Percentiles rank a stretch among this genome's conserved stretches.
phyloP scores from a whole-genome alignment of 2,329 filamentous ascomycete genomes.

The Talaromyces sp. region DNA sequence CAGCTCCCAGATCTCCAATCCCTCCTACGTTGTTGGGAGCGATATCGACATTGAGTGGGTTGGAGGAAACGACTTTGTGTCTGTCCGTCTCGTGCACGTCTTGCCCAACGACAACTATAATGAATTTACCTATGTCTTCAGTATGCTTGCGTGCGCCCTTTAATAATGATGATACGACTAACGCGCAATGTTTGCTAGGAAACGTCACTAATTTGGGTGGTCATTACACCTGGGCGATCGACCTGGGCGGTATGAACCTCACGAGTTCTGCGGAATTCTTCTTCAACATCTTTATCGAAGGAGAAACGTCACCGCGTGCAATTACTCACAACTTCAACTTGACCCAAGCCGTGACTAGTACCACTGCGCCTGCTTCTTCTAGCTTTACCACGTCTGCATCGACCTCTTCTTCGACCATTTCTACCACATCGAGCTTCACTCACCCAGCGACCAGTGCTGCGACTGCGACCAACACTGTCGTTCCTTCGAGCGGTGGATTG shows the following conservation, averaged over 20 bases:
- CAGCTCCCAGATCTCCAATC: slow-evolving; percentile 6
- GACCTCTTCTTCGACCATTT: not conserved
- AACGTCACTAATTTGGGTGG: slow-evolving; percentile 17
- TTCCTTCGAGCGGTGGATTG: slow-evolving; percentile 1
- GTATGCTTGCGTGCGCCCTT: not conserved
- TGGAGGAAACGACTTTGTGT: slow-evolving; percentile 9
- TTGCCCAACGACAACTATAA: not conserved
- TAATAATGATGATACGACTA: not conserved
- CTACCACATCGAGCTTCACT: not conserved
- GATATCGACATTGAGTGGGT: slow-evolving; percentile 16
- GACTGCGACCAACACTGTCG: slow-evolving; percentile 6
- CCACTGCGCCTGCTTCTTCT: slow-evolving; percentile 3
- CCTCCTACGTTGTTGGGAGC: slow-evolving; percentile 7
- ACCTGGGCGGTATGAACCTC: slow-evolving; percentile 14
- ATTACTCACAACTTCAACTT: slow-evolving; percentile 14
- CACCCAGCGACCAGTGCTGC: not conserved
- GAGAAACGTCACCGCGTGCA: slow-evolving; percentile 11
- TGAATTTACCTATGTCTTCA: slow-evolving; percentile 13
- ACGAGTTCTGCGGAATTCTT: slow-evolving; percentile 12
- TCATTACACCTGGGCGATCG: slow-evolving; percentile 15
- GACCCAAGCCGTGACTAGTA: slow-evolving; percentile 2
- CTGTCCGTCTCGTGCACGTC: slow-evolving; percentile 11
- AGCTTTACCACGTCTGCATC: not conserved
- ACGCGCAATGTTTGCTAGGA: slow-evolving; percentile 3
- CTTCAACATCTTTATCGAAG: slow-evolving; percentile 16